Base-by-base conservation (phyloP, 2,329 filamentous ascomycete species). In the Fusarium sp. region DNA sequence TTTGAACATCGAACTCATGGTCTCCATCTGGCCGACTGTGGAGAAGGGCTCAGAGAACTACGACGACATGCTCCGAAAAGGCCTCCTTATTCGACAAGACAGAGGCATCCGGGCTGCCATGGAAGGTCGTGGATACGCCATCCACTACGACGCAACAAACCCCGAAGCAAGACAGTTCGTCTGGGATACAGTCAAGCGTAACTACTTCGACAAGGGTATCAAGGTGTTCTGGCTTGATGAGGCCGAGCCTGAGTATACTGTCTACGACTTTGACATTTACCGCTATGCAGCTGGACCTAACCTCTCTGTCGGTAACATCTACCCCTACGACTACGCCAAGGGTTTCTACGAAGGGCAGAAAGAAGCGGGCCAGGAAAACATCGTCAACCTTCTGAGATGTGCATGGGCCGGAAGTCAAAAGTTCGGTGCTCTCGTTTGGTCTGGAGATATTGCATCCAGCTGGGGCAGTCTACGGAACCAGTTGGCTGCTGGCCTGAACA, bases 21-120 rank as follows among this genome's bases (percentile, higher is more conserved):
- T 93, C 0, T 92, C 90, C 0, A 87, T 93, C 72, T 93, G 91
- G 91, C 91, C 91, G 0, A 92, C 90, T 0, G 90, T 93, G 1
- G 89, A 92, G 62, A 85, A 84, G 14, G 76, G 79, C 2, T 90
- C 87, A 0, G 87, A 90, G 46, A 92, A 92, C 77, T 92, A 87
- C 75, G 74, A 84, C 0, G 87, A 92, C 70, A 92, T 92, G 89
- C 80, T 91, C 0, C 88, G 90, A 64, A 84, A 85, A 11, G 91
- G 91, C 0, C 84, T 88, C 5, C 84, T 93, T 2, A 90, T 92
- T 68, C 87, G 89, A 0, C 85, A 84, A 10, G 91, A 92, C 68
- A 85, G 90, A 7, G 91, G 91, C 2, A 81, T 90, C 24, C 85
- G 89, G 0, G 85, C 86, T 1, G 86, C 84, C 0, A 88, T 92